A percentile compares a stretch with the other conserved stretches of the same genome.
These are phyloP conservation scores for Ilyonectria sp. DNA, from an alignment of 2,329 filamentous ascomycete genomes.

Conservation along the genomic window DNA sequence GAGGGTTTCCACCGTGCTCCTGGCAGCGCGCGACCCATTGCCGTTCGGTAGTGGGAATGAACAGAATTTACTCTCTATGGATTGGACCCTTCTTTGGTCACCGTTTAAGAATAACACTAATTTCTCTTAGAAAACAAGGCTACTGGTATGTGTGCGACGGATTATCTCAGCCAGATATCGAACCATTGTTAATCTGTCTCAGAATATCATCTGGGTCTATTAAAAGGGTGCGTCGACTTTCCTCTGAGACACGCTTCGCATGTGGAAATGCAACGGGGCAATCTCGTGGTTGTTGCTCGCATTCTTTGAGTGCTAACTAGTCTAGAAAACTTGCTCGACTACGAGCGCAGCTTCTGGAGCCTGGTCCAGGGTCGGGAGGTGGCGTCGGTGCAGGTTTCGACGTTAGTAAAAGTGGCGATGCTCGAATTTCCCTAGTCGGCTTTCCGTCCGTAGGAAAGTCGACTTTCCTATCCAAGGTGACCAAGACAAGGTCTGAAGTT, in stretches of 20 bases:
- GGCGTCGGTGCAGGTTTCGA: conserved; percentile 90
- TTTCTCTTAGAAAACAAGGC: conserved; percentile 90
- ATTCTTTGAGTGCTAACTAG: conserved; percentile 20
- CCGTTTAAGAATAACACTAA: conserved; percentile 45
- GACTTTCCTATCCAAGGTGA: conserved; percentile 98
- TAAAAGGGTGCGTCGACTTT: conserved; percentile 84
- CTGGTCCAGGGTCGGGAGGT: conserved; percentile 82
- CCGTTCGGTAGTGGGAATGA: neutral
- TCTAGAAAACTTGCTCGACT: conserved; percentile 93
- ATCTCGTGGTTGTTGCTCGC: neutral
- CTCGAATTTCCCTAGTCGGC: conserved; percentile 96
- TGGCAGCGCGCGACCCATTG: neutral
- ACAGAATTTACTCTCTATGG: neutral
- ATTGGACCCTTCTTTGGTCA: neutral
- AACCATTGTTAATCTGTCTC: conserved; percentile 38
- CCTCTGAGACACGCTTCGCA: neutral
- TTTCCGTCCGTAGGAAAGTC: conserved; percentile 99
- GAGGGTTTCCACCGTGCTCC: neutral
- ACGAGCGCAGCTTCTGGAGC: conserved; percentile 94
- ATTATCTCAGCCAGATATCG: neutral
- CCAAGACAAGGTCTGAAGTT: conserved; percentile 96
- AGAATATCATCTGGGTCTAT: conserved; percentile 98
- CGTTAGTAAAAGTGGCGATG: conserved; percentile 96
- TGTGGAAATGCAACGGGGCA: neutral
- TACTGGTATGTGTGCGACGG: conserved; percentile 78